A percentile compares a stretch with the other conserved stretches of the same genome.
Evolutionary conservation across 371 early-diverging fungal species (phyloP).

Genomic region (Syncephalastrum monosporum): DNA sequence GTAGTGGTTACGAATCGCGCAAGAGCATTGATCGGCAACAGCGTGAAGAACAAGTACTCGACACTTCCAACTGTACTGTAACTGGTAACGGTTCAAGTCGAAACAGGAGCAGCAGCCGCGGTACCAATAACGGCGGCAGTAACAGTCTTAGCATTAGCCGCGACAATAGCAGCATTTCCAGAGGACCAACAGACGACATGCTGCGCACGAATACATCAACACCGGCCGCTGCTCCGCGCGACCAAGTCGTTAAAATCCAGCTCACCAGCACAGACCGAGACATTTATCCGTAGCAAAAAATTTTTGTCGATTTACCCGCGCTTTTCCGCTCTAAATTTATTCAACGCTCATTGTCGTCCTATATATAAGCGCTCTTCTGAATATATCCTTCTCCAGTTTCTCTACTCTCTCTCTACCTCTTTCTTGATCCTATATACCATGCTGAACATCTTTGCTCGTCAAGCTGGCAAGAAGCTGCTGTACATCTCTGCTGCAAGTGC

Average conservation of each 20-base stretch:
- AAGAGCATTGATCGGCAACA: slow-evolving; percentile 17
- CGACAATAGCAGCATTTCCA: too few species aligned
- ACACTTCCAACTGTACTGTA: too few species aligned
- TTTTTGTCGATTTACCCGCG: too few species aligned
- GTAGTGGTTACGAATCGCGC: slow-evolving; percentile 7
- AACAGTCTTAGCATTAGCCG: too few species aligned
- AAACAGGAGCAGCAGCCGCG: too few species aligned
- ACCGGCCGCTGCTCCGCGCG: slow-evolving; percentile 4
- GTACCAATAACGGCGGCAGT: too few species aligned
- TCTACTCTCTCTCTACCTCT: background rate
- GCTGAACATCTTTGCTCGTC: slow-evolving; percentile 6
- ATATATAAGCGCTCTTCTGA: background rate
- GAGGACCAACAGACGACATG: too few species aligned
- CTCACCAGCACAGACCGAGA: slow-evolving; percentile 15
- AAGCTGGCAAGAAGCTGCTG: slow-evolving; percentile 11
- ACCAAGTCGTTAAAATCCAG: slow-evolving; percentile 15
- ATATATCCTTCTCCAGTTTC: background rate
- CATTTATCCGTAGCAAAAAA: slow-evolving; percentile 12
- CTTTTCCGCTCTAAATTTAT: too few species aligned
- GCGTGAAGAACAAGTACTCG: slow-evolving; percentile 12
- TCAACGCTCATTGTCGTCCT: too few species aligned
- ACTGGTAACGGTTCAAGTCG: too few species aligned
- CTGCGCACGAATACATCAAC: too few species aligned
- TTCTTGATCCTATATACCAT: background rate
- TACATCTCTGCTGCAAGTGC: slow-evolving; percentile 10